These are phyloP conservation scores for Thermochaetoides thermophila DNA, from an alignment of 495 filamentous ascomycete genomes.

Conservation along the genomic window DNA sequence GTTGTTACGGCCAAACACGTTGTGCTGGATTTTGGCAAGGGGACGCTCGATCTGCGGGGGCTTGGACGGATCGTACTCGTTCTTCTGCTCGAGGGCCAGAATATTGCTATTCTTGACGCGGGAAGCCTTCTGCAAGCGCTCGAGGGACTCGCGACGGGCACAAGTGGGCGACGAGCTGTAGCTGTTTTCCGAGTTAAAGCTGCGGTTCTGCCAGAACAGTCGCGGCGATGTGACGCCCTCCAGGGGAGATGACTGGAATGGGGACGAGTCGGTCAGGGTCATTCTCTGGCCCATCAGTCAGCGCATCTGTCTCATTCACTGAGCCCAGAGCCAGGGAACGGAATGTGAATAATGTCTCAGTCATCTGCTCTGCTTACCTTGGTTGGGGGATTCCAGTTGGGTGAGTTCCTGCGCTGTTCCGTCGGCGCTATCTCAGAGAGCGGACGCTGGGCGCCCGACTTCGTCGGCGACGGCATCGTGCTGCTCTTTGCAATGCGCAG, in stretches of 20 bases:
- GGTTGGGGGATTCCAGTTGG: conserved; percentile 53
- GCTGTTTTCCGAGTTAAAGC: conserved; percentile 55
- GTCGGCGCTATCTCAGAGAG: conserved; percentile 44
- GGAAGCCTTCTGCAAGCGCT: conserved; percentile 82
- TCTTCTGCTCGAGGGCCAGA: conserved; percentile 73
- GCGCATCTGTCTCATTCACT: conserved; percentile 4
- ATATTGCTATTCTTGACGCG: conserved; percentile 95
- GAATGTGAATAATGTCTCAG: no score
- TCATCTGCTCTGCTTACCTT: conserved; percentile 38
- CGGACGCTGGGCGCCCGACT: conserved; percentile 32
- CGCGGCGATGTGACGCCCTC: conserved; percentile 52
- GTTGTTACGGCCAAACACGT: conserved; percentile 38
- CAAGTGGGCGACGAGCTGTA: conserved; percentile 53
- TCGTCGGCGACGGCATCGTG: conserved; percentile 29
- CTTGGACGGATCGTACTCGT: conserved; percentile 79
- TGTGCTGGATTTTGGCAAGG: conserved; percentile 54
- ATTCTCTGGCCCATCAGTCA: conserved; percentile 26
- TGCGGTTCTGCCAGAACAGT: conserved; percentile 73
- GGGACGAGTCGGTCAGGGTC: conserved; percentile 51
- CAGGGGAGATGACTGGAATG: conserved; percentile 63
- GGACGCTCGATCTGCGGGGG: conserved; percentile 63
- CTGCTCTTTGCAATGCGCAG: conserved; percentile 43
- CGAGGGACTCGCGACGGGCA: conserved; percentile 70
- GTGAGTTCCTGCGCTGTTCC: conserved; percentile 53
- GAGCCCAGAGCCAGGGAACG: background rate